phyloP scores from a whole-genome alignment of 352 stramenopile genomes.

The Phytophthora colocasiae region DNA sequence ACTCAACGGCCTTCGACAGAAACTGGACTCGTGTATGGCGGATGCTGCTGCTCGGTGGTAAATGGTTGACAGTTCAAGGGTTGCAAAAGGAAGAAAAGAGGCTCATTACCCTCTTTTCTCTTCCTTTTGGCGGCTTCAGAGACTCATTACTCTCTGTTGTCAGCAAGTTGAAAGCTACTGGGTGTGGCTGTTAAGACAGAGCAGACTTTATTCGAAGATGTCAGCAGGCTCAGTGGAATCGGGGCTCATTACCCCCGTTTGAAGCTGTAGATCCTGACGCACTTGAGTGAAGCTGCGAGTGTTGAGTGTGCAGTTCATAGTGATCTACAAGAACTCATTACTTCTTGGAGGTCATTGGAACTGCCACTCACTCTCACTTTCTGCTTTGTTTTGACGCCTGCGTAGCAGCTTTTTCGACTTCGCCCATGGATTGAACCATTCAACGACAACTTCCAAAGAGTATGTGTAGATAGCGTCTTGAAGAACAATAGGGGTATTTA shows the following conservation, averaged over 20 bases:
- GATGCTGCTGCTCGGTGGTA: constrained; percentile 36
- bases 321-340: constrained; percentile 38
- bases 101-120: constrained; percentile 33
- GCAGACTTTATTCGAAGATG: constrained; percentile 15
- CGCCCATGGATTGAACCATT: neutral
- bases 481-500: constrained; percentile 41
- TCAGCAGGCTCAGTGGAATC: constrained; percentile 30
- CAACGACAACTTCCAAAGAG: constrained; percentile 2
- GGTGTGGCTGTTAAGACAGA: constrained; percentile 11
- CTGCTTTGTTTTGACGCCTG: constrained; percentile 18
- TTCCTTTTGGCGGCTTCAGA: constrained; percentile 4
- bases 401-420: constrained; percentile 9
- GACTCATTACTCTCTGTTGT: constrained; percentile 42
- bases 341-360: constrained; percentile 25
- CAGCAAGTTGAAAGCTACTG: constrained; percentile 11
- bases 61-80: neutral
- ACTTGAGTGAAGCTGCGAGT: constrained; percentile 20
- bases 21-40: constrained; percentile 66
- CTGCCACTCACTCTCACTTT: constrained; percentile 10
- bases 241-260: constrained; percentile 47
- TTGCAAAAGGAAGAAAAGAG: constrained; percentile 8
- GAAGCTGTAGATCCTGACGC: constrained; percentile 24
- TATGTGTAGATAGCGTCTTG: constrained; percentile 40
- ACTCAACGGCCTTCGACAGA: constrained; percentile 56
- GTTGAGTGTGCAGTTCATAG: constrained; percentile 7